Percentiles rank a stretch among this genome's conserved stretches.
These are phyloP conservation scores for Fraxinus latifolia DNA, from an alignment of 305 asterid genomes.

Conservation along the genomic window DNA sequence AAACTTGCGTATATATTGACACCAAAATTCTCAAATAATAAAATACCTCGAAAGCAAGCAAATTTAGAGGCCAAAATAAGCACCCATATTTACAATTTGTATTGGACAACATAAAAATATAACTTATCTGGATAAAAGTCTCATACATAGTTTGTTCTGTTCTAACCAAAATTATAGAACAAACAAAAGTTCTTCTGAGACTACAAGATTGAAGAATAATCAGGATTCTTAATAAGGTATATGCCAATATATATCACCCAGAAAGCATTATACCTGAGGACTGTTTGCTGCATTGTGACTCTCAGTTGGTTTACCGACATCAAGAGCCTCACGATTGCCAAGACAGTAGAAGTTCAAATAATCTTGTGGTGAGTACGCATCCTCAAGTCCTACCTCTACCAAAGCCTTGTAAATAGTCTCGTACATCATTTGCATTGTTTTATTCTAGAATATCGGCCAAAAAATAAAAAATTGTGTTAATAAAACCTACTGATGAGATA, in stretches of 20 bases:
- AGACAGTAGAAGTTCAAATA: constrained; percentile 85
- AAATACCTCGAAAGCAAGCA: not conserved
- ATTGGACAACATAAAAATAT: not conserved
- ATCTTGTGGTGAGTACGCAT: constrained; percentile 80
- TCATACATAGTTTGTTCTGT: not conserved
- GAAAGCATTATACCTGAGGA: constrained; percentile 63
- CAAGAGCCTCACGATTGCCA: constrained; percentile 87
- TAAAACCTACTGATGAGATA: not conserved
- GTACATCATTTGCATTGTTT: constrained; percentile 99
- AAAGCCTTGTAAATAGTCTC: constrained; percentile 88
- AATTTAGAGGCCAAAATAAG: not conserved
- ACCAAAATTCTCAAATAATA: not conserved
- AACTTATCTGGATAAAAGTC: not conserved
- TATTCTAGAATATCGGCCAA: constrained; percentile 45
- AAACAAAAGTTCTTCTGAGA: not conserved
- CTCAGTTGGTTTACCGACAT: constrained; percentile 32
- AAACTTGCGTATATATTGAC: not conserved
- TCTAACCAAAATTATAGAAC: not conserved
- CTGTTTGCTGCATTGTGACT: constrained; percentile 53
- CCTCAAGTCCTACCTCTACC: constrained; percentile 93
- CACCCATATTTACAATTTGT: not conserved
- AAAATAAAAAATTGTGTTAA: not conserved
- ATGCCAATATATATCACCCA: not conserved
- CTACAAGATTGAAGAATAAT: not conserved
- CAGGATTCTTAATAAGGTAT: not conserved